These are phyloP conservation scores for Harrya chromipes DNA, from an alignment of 768 basidiomycete genomes.

Conservation along the genomic window DNA sequence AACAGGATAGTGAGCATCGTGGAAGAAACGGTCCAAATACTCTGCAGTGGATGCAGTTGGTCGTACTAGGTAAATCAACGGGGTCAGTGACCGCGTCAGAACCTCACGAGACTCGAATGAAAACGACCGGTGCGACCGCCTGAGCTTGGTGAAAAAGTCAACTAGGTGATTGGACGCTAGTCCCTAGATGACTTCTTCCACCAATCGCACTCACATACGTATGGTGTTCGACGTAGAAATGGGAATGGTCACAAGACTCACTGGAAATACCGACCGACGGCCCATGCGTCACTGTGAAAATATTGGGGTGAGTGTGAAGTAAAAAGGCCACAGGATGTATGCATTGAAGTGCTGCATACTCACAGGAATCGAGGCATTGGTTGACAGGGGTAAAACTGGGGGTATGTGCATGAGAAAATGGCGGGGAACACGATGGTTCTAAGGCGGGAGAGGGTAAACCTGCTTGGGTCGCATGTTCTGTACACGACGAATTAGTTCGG, in stretches of 20 bases:
- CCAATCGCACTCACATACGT: too few relatives aligned
- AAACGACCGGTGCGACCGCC: too few relatives aligned
- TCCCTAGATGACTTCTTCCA: too few relatives aligned
- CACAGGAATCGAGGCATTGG: constrained; percentile 12
- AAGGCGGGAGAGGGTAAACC: neutral
- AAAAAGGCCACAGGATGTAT: too few relatives aligned
- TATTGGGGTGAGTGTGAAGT: too few relatives aligned
- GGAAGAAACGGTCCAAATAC: neutral
- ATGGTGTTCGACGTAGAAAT: neutral
- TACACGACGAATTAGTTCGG: neutral
- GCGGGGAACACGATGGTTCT: neutral
- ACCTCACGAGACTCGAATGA: neutral
- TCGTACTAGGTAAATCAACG: neutral
- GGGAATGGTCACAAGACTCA: constrained; percentile 3
- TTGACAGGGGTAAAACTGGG: constrained; percentile 5
- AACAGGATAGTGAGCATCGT: neutral
- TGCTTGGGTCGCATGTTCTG: constrained; percentile 17
- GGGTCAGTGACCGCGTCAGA: constrained; percentile 4
- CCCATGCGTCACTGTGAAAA: neutral
- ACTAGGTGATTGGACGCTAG: too few relatives aligned
- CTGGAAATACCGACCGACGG: neutral
- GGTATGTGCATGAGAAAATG: neutral
- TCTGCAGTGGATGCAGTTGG: constrained; percentile 2
- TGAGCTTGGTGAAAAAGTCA: too few relatives aligned
- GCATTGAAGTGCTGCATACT: neutral